These are phyloP conservation scores for Skeletonema potamos DNA, from an alignment of 108 stramenopile species.

Conservation along the genomic window DNA sequence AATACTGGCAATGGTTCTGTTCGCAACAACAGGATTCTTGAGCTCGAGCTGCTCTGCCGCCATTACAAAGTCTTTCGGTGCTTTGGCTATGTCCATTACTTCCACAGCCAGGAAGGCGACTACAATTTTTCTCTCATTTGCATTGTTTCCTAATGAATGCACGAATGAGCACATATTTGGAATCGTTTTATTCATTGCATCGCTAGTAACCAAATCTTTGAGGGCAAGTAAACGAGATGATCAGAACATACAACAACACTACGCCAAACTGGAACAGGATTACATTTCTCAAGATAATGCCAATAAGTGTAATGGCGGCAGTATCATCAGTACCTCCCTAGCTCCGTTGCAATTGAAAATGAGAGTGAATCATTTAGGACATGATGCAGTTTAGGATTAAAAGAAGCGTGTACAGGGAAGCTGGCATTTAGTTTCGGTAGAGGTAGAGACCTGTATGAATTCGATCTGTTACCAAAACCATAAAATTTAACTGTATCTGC, in stretches of 20 bases:
- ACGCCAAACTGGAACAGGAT: background rate
- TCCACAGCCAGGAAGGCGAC: constrained; percentile 88
- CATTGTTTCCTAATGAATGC: constrained; percentile 81
- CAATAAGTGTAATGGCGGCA: background rate
- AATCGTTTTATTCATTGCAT: constrained; percentile 73
- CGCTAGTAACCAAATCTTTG: constrained; percentile 74
- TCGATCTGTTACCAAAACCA: too few relatives aligned
- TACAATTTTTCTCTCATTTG: constrained; percentile 87
- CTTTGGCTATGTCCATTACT: constrained; percentile 87
- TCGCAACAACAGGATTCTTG: constrained; percentile 83
- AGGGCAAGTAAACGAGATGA: constrained; percentile 40
- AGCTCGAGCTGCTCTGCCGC: constrained; percentile 83
- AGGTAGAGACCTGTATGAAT: too few relatives aligned
- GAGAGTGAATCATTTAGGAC: background rate
- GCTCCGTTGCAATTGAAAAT: background rate
- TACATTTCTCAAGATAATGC: background rate
- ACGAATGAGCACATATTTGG: constrained; percentile 80
- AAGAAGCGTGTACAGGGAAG: background rate
- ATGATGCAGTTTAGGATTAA: background rate
- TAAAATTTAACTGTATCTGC: too few relatives aligned
- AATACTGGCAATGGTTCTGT: constrained; percentile 61
- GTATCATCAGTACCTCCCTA: background rate
- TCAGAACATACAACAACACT: background rate
- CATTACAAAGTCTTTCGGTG: constrained; percentile 91
- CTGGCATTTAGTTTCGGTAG: background rate